Base-by-base conservation (phyloP, 495 filamentous ascomycete species). In the Hypoxylon perforatum region DNA sequence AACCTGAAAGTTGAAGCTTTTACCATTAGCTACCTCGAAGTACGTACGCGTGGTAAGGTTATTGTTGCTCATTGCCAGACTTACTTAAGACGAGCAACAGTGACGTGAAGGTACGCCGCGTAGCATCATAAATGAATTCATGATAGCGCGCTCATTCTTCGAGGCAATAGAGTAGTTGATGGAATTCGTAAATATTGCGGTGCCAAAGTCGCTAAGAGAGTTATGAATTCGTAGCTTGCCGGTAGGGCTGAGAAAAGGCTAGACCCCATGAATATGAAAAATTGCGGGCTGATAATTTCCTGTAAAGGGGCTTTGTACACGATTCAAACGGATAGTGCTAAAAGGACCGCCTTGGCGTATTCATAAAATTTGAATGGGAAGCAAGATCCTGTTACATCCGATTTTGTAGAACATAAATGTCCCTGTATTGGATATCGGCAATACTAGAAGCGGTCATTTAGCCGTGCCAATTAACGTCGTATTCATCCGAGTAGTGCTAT, bases 1-100 rank as follows among this genome's bases (percentile, higher is more conserved):
- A 57, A 46, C 53, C 41, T 19, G 53, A 18, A 46, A 36, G n/a
- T 57, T 41, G 41, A 45, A 56, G 36, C 12, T 56, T 56, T 22
- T 19, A 56, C 22, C 14, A 46, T 55, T 15, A 46, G 53, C 23
- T 47, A 3, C 18, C n/a, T n/a, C n/a, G n/a, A n/a, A n/a, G n/a
- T n/a, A 5, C 15, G 9, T 56, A 11, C 22, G 50, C 33, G 17
- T 19, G 17, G 47, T 35, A 50, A 35, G n/a, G 15, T 59, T 18
- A 12, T 3, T 41, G 22, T 39, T 17, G 36, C 45, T 51, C 45
- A 42, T 28, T 11, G 39, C 22, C 44, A 12, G 45, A 33, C 35
- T 11, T 55, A 30, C 38, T 10, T 6, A 9, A 11, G 39, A 47
- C n/a, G 14, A 39, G 33, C 33, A 55, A 19, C 15, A 19, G 35